Conservation (phyloP, 306 rosid species). For the Quercus alba region DNA sequence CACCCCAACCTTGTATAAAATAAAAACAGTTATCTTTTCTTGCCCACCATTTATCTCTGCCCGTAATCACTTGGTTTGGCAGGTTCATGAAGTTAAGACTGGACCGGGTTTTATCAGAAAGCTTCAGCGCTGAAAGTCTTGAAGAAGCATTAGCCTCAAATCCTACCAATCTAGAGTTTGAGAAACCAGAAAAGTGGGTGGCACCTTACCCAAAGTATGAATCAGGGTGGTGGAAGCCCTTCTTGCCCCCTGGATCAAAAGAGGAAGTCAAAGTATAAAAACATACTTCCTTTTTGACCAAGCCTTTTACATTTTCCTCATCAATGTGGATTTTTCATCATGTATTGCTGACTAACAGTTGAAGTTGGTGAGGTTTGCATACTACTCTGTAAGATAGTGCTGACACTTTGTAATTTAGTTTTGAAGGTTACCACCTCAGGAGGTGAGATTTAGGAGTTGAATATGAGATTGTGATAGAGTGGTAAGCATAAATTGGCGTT, state of each 20-base stretch:
- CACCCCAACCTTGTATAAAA: slow-evolving; percentile 3
- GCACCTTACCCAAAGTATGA: slow-evolving; percentile 94
- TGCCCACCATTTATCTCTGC: slow-evolving; percentile 10
- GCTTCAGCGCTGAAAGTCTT: slow-evolving; percentile 67
- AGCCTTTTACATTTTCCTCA: slow-evolving; percentile 1
- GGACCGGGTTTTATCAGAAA: slow-evolving; percentile 82
- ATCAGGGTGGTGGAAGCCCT: slow-evolving; percentile 85
- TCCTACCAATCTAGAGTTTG: slow-evolving; percentile 74
- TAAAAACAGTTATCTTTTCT: slow-evolving; percentile 17
- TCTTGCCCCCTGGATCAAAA: slow-evolving; percentile 61
- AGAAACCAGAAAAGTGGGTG: slow-evolving; percentile 88
- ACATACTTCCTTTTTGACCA: slow-evolving; percentile 11
- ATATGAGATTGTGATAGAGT: slow-evolving; percentile 20
- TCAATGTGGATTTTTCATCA: slow-evolving; percentile 2
- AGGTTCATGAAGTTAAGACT: slow-evolving; percentile 98
- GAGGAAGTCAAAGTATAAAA: slow-evolving; percentile 60
- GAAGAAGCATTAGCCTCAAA: slow-evolving; percentile 81
- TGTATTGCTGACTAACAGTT: slow-evolving; percentile 23
- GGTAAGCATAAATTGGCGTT: slow-evolving; percentile 22
- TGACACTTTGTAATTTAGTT: slow-evolving; percentile 13
- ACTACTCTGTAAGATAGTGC: slow-evolving; percentile 32
- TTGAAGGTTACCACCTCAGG: slow-evolving; percentile 12
- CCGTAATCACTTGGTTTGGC: slow-evolving; percentile 28
- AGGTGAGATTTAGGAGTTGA: slow-evolving; percentile 33
- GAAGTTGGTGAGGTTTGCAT: slow-evolving; percentile 27